Conservation (phyloP, 2,329 filamentous ascomycete species). For the Lachnellula hyalina region DNA sequence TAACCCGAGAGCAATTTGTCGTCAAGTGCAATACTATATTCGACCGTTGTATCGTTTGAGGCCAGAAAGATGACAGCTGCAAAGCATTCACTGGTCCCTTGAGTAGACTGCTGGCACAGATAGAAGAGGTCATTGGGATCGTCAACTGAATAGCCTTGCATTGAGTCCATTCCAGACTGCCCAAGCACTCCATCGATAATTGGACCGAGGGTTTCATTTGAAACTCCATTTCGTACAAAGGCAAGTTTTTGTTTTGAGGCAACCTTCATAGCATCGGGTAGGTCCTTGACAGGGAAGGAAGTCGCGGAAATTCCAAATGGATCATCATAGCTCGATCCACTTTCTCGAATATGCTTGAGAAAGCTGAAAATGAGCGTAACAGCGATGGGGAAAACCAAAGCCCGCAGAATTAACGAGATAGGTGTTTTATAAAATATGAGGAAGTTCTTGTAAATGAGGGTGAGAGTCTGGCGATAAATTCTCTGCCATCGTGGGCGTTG, state of each 20-base stretch:
- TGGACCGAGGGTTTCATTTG: conserved; percentile 13
- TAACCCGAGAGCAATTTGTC: background rate
- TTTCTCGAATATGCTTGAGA: conserved; percentile 12
- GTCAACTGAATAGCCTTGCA: conserved; percentile 9
- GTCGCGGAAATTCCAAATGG: conserved; percentile 14
- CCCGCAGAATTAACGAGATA: conserved; percentile 17
- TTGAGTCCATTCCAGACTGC: conserved; percentile 12
- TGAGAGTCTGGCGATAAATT: conserved; percentile 23
- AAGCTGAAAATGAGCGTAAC: conserved; percentile 21
- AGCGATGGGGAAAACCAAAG: conserved; percentile 21
- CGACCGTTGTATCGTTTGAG: conserved; percentile 21
- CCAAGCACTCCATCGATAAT: conserved; percentile 18
- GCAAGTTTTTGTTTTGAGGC: conserved; percentile 16
- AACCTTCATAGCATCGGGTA: conserved; percentile 16
- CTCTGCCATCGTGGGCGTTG: conserved; percentile 16
- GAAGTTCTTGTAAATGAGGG: conserved; percentile 24
- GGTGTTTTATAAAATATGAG: conserved; percentile 23
- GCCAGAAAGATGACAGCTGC: conserved; percentile 22
- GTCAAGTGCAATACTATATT: conserved; percentile 23
- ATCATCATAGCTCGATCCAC: background rate
- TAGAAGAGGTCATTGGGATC: conserved; percentile 19
- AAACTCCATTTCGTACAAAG: conserved; percentile 22
- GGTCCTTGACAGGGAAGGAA: conserved; percentile 14
- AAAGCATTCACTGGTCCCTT: conserved; percentile 22
- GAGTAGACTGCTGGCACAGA: conserved; percentile 19